Evolutionary conservation across 2,329 filamentous ascomycete genomes (phyloP).

Genomic region (Phaeophleospora eucalypticola): DNA sequence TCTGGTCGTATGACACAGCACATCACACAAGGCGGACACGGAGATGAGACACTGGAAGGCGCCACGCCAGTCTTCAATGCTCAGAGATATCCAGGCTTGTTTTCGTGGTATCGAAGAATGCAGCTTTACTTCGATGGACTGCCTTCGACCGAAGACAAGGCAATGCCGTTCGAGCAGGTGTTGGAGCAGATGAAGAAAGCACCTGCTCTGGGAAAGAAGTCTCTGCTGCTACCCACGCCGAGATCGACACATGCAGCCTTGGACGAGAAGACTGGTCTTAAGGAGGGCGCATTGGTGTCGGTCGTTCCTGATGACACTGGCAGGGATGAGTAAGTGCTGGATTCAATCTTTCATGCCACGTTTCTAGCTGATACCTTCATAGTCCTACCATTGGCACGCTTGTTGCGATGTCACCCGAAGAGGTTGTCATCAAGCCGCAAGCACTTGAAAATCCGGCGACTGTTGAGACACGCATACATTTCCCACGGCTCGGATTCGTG

Average conservation of each 20-base stretch:
- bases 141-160: constrained; percentile 26
- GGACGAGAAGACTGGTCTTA: constrained; percentile 31
- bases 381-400: constrained; percentile 36
- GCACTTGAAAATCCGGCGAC: constrained; percentile 24
- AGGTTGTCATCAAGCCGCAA: constrained; percentile 37
- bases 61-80: constrained; percentile 34
- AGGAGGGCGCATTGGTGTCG: constrained; percentile 30
- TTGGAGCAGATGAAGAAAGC: constrained; percentile 26
- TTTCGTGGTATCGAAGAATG: constrained; percentile 36
- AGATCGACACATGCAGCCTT: constrained; percentile 25
- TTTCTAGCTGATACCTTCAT: background rate
- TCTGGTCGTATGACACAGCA: constrained; percentile 33
- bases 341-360: background rate
- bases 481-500: constrained; percentile 39
- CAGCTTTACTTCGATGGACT: constrained; percentile 32
- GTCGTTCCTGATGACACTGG: constrained; percentile 42
- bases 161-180: constrained; percentile 20
- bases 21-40: constrained; percentile 33
- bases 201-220: constrained; percentile 21
- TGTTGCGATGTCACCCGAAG: constrained; percentile 38
- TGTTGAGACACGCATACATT: constrained; percentile 37
- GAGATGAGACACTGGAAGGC: constrained; percentile 24
- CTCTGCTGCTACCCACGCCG: constrained; percentile 31
- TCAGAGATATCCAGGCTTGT: constrained; percentile 35
- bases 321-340: constrained; percentile 26